Evolutionary conservation across 1,284 basidiomycete genomes (phyloP), one percentile per base, ranked within the genome.

Genomic region (Phylloporus gajari): DNA sequence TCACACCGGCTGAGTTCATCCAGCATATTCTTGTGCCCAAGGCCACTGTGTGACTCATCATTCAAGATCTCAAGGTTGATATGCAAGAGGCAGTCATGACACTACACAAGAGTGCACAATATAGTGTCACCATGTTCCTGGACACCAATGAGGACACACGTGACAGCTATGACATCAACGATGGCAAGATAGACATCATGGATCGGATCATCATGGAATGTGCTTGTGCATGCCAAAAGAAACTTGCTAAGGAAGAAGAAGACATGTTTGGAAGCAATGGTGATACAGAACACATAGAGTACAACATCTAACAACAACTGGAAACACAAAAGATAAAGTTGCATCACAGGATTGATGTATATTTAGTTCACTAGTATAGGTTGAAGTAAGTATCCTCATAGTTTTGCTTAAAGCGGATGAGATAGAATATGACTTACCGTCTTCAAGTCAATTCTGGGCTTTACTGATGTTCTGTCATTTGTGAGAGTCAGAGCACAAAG

Each of bases 101-200:
- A n/a, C 81, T 95, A 56, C 86, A 91, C 32, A 92, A 93, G 64
- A 95, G 93, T 75, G 89, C 91, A 2, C 87, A 88, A 59, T 95
- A 94, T 75, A 94, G 94, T 4, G 90, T 92, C 9, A 88, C 91
- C 4, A 95, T 95, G 93, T 95, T 95, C 78, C 94, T 89, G 0
- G 88, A 88, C 69, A 77, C 89, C 3, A 86, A 87, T 38, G 89
- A 89, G 59, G 83, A 81, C 72, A 86, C 83, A 25, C 84, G 80
- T 13, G 84, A 78, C 25, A 83, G 78, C 0, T 78, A 77, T 19
- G 81, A 79, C 5, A 83, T 76, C 5, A 76, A 80, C 42, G 80
- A 81, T 46, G 79, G 81, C 11, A 83, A 83, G 53, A 76, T 88
- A 76, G 87, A 82, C 5, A 87, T 87, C 25, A 89, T 87, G 2